Conservation (phyloP, 2,329 filamentous ascomycete genomes). For the Chrysosporium keratinophilum region DNA sequence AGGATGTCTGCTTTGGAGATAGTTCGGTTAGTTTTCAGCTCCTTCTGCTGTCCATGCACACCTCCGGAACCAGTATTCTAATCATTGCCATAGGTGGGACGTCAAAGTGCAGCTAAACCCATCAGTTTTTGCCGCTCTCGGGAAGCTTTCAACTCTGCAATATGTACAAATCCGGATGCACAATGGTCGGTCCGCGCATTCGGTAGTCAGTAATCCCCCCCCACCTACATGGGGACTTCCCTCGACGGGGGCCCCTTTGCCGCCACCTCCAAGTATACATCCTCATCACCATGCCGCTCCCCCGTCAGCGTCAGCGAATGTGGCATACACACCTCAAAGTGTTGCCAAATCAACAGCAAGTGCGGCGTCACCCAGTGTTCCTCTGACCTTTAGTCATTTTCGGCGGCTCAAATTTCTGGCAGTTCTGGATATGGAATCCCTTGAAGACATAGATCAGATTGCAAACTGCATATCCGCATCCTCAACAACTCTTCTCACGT, state of each 20-base stretch:
- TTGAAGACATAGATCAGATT: conserved; percentile 49
- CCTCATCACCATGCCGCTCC: conserved; percentile 14
- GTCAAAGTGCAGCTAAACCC: conserved; percentile 53
- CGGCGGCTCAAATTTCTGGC: conserved; percentile 44
- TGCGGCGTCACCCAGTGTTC: neutral
- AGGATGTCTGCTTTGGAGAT: conserved; percentile 47
- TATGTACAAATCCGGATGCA: conserved; percentile 51
- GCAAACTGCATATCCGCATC: conserved; percentile 47
- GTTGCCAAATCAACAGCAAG: conserved; percentile 1
- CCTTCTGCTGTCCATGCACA: neutral
- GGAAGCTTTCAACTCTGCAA: conserved; percentile 44
- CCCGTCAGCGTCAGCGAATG: neutral
- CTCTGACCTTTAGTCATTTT: conserved; percentile 44
- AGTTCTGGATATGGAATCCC: conserved; percentile 51
- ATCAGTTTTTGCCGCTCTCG: conserved; percentile 48
- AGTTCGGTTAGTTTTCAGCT: conserved; percentile 40
- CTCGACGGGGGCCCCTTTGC: conserved; percentile 5
- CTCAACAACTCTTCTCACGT: conserved; percentile 43
- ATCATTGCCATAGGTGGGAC: conserved; percentile 46
- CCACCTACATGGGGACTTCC: conserved; percentile 2
- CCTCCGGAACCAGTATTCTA: neutral
- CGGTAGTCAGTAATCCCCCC: conserved; percentile 40
- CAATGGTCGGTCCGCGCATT: conserved; percentile 46
- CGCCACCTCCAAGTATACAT: conserved; percentile 21
- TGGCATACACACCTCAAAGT: neutral